Percentiles rank a stretch among this genome's conserved stretches.
phyloP scores from a whole-genome alignment of 305 asterid genomes.

The Lippia alba region DNA sequence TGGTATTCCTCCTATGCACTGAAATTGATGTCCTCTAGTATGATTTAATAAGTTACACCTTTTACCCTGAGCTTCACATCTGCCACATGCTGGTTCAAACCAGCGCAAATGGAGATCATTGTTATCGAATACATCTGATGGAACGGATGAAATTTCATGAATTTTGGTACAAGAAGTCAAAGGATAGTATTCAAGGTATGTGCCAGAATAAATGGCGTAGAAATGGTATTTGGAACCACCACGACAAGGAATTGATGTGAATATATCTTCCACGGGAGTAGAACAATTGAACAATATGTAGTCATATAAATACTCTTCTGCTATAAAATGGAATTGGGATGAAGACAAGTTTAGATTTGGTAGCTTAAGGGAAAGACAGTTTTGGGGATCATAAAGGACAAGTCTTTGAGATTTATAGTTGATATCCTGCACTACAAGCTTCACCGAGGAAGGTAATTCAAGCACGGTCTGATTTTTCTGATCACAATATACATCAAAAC shows the following conservation, averaged over 20 bases:
- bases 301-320: not conserved
- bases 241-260: not conserved
- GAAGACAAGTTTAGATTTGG: conserved; percentile 22
- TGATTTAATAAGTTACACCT: not conserved
- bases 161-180: not conserved
- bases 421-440: conserved; percentile 29
- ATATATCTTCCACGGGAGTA: not conserved
- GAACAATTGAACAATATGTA: not conserved
- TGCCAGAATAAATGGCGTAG: not conserved
- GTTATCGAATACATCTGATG: not conserved
- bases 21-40: not conserved
- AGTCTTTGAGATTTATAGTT: conserved; percentile 34
- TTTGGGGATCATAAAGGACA: conserved; percentile 16
- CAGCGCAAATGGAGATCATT: not conserved
- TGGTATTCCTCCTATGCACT: not conserved
- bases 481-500: conserved; percentile 44
- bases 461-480: conserved; percentile 31
- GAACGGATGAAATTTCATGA: not conserved
- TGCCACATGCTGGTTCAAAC: not conserved
- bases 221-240: not conserved
- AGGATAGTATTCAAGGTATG: not conserved
- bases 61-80: not conserved
- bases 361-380: conserved; percentile 29
- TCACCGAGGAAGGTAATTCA: conserved; percentile 30
- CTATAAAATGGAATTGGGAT: conserved; percentile 12